Base-by-base conservation (phyloP, 371 early-diverging fungal genomes). In the Synchytrium microbalum region DNA sequence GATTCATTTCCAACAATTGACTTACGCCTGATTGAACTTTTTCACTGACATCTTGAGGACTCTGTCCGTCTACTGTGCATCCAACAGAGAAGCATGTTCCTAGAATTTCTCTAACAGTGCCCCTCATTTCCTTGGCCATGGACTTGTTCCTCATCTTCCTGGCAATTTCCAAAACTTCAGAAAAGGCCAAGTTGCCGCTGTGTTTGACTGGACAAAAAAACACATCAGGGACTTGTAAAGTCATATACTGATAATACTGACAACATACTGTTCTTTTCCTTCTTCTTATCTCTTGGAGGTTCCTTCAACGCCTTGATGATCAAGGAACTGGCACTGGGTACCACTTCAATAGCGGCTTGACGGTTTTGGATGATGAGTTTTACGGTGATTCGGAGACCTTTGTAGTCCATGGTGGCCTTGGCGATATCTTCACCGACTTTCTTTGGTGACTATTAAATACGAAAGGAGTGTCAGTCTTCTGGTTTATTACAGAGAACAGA, bases 351-450 rank as follows among this genome's bases (percentile, higher is more conserved):
- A 63, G 92, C 86, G 67, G 99, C 99, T 83, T 99, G 98, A 89
- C 99, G 94, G 89, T 98, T 98, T 86, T 98, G 97, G 69, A 99
- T 95, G 78, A 93, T 91, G 80, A 99, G 86, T 81, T 91, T 86
- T 65, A 99, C 99, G 71, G 98, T 95, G 73, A 99, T 90, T 79
- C 95, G 91, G 64, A 98, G 90, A 84, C 98, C 95, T 87, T 96
- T 96, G 91, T 91, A 99, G 74, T 95, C 98, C 79, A 88, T 85
- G 73, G 99, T 99, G 73, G 93, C 96, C 91, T 99, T 98, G 84
- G 96, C 97, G 69, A 99, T 97, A 82, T 99, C 99, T 85, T 99
- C 99, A 83, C 99, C 99, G 70, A 99, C 95, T 88, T 97, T 97
- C 89, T 99, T 99, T 83, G 99, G 98, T 61, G 96, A 90, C 83